Base-by-base conservation (phyloP, 306 rosid genomes). In the Adenanthera pavonina region DNA sequence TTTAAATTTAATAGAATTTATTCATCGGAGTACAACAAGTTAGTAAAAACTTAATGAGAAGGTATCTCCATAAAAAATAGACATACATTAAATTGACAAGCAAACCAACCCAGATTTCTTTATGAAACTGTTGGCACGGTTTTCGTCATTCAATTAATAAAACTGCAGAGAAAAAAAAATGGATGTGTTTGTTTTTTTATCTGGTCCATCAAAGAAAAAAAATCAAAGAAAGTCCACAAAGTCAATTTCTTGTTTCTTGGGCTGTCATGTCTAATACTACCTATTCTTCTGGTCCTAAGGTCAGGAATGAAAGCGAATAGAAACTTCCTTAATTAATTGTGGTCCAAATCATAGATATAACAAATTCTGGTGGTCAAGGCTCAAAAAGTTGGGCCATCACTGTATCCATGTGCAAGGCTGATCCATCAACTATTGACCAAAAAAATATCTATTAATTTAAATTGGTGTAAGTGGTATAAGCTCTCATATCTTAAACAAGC, bases 241-340 rank as follows among this genome's bases (percentile, higher is more conserved):
- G 41, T 62, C 10, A 62, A 34, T 34, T 38, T 72, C 76, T 67
- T 2, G 20, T 74, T 40, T 30, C n/a, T 36, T 84, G 68, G 40
- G 8, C 7, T 56, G 51, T 12, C 52, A 36, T 67, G 15, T 72
- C 47, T 3, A 67, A 66, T 5, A 10, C 30, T 40, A 1, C 54
- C 30, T 40, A 1, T 65, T 64, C 5, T 15, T 78, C 53, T 38
- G 33, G 74, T 10, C n/a, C 36, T 4, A 12, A 66, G 16, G 25
- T 53, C 3, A 40, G 43, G 43, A 40, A 20, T 59, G 65, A 51
- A 62, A 38, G 20, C 43, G 62, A 67, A 14, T 52, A 36, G 53
- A 71, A 72, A 13, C 65, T 35, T 72, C 73, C 73, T 19, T 35
- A 2, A 49, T 49, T 49, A 25, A 61, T 1, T 6, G 16, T 10